A percentile compares a stretch with the other conserved stretches of the same genome.
Evolutionary conservation across 2,329 filamentous ascomycete species (phyloP).

Genomic region (Sclerotinia minor): DNA sequence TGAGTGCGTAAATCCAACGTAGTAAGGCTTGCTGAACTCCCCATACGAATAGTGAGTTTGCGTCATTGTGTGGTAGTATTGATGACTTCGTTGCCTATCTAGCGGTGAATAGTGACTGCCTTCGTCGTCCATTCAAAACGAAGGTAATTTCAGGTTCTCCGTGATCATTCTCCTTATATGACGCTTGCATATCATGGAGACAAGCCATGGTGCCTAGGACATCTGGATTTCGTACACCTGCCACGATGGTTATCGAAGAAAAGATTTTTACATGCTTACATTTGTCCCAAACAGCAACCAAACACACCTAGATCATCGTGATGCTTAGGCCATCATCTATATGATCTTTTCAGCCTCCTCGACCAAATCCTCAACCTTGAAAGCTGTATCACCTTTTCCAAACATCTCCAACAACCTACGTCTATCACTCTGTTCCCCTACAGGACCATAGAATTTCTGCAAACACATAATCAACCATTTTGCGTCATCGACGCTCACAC

Average conservation of each 20-base stretch:
- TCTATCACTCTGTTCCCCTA: conserved; percentile 54
- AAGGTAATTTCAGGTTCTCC: background rate
- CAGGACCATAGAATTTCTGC: conserved; percentile 85
- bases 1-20: background rate
- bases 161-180: background rate
- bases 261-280: conserved; percentile 6
- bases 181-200: background rate
- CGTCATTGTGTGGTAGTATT: background rate
- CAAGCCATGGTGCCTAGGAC: background rate
- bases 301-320: background rate
- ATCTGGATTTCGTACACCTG: background rate
- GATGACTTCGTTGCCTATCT: background rate
- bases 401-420: conserved; percentile 81
- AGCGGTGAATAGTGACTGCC: background rate
- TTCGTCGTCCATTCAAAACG: background rate
- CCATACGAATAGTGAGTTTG: background rate
- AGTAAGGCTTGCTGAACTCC: background rate
- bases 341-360: conserved; percentile 84
- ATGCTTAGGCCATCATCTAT: conserved; percentile 39
- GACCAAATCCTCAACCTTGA: conserved; percentile 80
- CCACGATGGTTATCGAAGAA: background rate
- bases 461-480: conserved; percentile 88
- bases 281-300: background rate
- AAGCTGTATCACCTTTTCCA: conserved; percentile 71
- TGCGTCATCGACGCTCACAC: conserved; percentile 78